Evolutionary conservation across 2,329 filamentous ascomycete genomes (phyloP).

Genomic region (Paecilomyces sp.): DNA sequence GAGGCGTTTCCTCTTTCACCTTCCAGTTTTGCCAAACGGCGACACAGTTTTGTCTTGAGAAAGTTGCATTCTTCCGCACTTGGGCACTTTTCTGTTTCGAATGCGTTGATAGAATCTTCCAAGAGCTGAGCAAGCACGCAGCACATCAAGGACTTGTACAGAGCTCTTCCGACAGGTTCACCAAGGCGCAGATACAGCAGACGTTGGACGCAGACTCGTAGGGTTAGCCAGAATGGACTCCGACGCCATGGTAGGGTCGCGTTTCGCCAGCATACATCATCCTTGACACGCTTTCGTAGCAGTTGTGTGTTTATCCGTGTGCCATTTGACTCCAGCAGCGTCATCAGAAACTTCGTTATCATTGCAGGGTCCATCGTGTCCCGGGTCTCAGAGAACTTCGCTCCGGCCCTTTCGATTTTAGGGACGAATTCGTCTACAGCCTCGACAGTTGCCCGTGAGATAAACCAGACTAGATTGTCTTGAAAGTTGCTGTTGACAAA

Average conservation of each 20-base stretch:
- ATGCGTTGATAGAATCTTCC: constrained; percentile 22
- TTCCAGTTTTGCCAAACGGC: constrained; percentile 53
- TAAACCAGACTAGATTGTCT: constrained; percentile 42
- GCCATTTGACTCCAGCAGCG: constrained; percentile 52
- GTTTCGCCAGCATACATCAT: constrained; percentile 51
- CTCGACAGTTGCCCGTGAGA: constrained; percentile 51
- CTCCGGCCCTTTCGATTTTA: constrained; percentile 45
- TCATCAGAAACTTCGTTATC: constrained; percentile 54
- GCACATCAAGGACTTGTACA: constrained; percentile 55
- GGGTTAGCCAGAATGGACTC: constrained; percentile 54
- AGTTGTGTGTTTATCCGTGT: constrained; percentile 22
- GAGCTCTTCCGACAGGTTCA: constrained; percentile 34
- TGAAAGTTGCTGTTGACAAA: constrained; percentile 41
- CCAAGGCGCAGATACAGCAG: constrained; percentile 40
- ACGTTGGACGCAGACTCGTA: constrained; percentile 53
- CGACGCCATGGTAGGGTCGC: constrained; percentile 54
- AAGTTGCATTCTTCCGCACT: constrained; percentile 27
- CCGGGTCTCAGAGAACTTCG: constrained; percentile 45
- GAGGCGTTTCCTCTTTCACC: constrained; percentile 22
- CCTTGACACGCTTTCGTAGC: constrained; percentile 53
- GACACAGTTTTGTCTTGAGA: constrained; percentile 48
- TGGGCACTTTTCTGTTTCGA: constrained; percentile 11
- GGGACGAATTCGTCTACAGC: constrained; percentile 48
- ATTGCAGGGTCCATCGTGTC: constrained; percentile 52
- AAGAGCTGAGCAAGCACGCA: constrained; percentile 43